Evolutionary conservation across 345 rosid genomes (phyloP).

Genomic region (Noccaea bulbosa): DNA sequence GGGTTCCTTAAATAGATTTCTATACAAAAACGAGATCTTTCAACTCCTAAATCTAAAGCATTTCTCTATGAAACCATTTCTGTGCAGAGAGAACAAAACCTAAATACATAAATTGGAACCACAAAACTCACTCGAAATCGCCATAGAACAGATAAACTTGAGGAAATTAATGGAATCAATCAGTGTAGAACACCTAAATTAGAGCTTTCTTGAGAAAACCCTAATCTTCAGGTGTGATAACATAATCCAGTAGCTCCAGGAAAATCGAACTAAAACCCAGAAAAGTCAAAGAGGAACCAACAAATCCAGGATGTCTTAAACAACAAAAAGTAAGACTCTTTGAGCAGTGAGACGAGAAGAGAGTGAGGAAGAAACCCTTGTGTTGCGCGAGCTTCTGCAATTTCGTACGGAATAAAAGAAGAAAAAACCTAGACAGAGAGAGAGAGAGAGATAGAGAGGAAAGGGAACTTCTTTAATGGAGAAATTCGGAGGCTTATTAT

Average conservation of each 20-base stretch:
- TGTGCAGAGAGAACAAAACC: constrained; percentile 38
- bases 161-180: constrained; percentile 9
- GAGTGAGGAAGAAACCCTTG: constrained; percentile 15
- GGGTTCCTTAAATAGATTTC: constrained; percentile 16
- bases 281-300: constrained; percentile 29
- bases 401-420: constrained; percentile 4
- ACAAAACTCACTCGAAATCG: constrained; percentile 36
- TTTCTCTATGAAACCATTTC: constrained; percentile 31
- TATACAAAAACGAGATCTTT: constrained; percentile 40
- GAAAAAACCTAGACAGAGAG: constrained; percentile 41
- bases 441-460: constrained; percentile 36
- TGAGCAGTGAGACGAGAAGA: constrained; percentile 8
- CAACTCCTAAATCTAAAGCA: constrained; percentile 47
- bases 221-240: constrained; percentile 21
- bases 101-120: constrained; percentile 13
- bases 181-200: constrained; percentile 12
- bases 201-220: constrained; percentile 36
- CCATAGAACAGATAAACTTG: constrained; percentile 26
- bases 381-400: constrained; percentile 24
- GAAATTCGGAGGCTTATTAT: constrained; percentile 14
- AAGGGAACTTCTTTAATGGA: not conserved
- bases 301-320: constrained; percentile 31
- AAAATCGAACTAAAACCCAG: constrained; percentile 50
- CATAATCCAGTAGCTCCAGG: constrained; percentile 38
- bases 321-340: constrained; percentile 29